Evolutionary conservation across 345 rosid genomes (phyloP).

Genomic region (Eucalyptus polybractea): DNA sequence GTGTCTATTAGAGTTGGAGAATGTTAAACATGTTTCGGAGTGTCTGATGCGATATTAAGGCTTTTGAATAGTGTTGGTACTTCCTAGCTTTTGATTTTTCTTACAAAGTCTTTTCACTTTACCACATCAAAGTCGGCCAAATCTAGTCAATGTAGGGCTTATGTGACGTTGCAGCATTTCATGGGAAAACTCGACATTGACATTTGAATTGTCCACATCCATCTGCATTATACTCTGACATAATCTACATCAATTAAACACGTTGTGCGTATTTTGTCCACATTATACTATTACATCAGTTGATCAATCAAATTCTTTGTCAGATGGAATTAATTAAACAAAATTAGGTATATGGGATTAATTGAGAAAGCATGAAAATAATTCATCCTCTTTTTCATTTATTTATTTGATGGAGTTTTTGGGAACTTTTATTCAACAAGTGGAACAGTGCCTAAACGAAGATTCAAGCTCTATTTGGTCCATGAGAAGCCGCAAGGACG

Average conservation of each 20-base stretch:
- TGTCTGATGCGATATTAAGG: accelerated
- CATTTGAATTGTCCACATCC: neutral
- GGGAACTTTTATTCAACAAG: neutral
- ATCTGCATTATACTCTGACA: too few relatives aligned
- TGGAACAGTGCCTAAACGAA: neutral
- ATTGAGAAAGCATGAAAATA: neutral
- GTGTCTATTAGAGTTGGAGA: accelerated
- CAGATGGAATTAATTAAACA: neutral
- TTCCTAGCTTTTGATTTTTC: too few relatives aligned
- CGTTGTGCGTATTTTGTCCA: too few relatives aligned
- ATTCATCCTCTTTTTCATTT: neutral
- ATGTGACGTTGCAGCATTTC: neutral
- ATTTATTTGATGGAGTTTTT: neutral
- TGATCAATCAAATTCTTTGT: neutral
- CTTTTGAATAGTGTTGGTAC: accelerated
- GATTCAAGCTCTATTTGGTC: neutral
- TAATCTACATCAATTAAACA: too few relatives aligned
- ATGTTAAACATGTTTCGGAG: accelerated
- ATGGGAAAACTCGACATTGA: neutral
- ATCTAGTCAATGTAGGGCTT: neutral
- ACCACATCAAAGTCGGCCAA: neutral
- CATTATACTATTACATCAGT: too few relatives aligned
- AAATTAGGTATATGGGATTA: neutral
- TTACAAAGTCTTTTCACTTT: too few relatives aligned
- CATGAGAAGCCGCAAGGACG: neutral